Base-by-base conservation (phyloP, 768 basidiomycete genomes). In the Boletus vermiculosoides region DNA sequence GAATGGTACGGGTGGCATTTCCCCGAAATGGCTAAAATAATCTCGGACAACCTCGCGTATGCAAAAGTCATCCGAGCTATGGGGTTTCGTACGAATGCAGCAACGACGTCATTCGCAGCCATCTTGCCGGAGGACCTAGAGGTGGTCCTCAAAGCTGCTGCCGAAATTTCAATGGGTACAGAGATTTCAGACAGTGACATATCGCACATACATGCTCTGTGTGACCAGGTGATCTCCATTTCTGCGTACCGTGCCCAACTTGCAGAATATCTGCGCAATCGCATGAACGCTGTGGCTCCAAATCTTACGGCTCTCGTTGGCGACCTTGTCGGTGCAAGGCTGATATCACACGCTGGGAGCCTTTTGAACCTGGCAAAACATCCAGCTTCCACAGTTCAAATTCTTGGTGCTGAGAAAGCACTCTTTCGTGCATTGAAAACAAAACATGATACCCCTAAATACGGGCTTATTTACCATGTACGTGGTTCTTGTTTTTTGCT, bases 1-100 rank as follows among this genome's bases (percentile, higher is more conserved):
- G 97, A 99, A 83, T 99, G 97, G 97, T 99, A 99, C 66, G 97
- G 97, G 37, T 99, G 97, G 97, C 97, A 99, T 78, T 99, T 99
- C 83, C 97, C 97, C 5, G 97, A 99, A 76, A 92, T 99, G 89
- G 90, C 88, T 57, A 98, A 98, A 78, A 98, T 99, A 71, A 90
- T 99, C 63, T 85, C 87, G 57, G 97, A 99, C 79, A 99, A 97
- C 75, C 77, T 95, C 57, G 95, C 96, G 20, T 98, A 98, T 72
- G 95, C 97, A 58, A 97, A 94, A 77, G 88, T 90, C 56, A 85
- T 99, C 65, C 89, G 88, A 54, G 74, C 81, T 34, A 96, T 99
- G 95, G 97, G 94, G 57, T 94, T 98, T 83, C 92, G 97, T 64
- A 95, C 95, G 64, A 97, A 96, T 73, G 93, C 94, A 36, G 78